Conservation (phyloP, 2,329 filamentous ascomycete species). For the Aphanocladium album region DNA sequence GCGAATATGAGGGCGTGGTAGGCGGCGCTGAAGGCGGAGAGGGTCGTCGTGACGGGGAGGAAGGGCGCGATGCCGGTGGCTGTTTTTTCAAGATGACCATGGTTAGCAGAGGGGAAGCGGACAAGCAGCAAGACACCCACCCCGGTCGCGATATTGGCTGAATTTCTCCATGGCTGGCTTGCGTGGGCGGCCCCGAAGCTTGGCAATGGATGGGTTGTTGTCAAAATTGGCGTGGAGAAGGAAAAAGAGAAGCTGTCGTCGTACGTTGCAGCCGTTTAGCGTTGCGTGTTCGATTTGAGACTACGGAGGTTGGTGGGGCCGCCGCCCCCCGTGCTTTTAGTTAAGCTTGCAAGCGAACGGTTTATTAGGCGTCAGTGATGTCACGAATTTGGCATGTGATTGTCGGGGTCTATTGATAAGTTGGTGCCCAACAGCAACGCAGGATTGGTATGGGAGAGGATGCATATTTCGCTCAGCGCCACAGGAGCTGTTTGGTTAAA, state of each 20-base stretch:
- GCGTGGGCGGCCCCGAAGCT: not conserved
- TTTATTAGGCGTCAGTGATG: not conserved
- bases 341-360: slow-evolving; percentile 5
- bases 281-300: not conserved
- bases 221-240: not conserved
- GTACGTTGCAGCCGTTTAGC: not conserved
- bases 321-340: not conserved
- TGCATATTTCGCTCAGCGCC: no score
- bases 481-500: no score
- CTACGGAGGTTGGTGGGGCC: not conserved
- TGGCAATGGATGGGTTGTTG: not conserved
- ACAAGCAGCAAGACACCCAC: slow-evolving; percentile 37
- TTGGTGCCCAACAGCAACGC: not conserved
- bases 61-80: slow-evolving; percentile 96
- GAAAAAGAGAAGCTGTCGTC: not conserved
- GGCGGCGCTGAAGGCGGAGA: slow-evolving; percentile 57
- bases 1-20: slow-evolving; percentile 69
- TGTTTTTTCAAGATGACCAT: slow-evolving; percentile 33
- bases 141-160: slow-evolving; percentile 86
- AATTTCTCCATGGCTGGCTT: slow-evolving; percentile 76
- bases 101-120: not conserved
- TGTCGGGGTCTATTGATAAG: not conserved
- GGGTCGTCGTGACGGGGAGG: slow-evolving; percentile 69
- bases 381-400: not conserved
- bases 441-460: no score